Conservation (phyloP, 2,329 filamentous ascomycete genomes). For the Aspergillus japonicus region DNA sequence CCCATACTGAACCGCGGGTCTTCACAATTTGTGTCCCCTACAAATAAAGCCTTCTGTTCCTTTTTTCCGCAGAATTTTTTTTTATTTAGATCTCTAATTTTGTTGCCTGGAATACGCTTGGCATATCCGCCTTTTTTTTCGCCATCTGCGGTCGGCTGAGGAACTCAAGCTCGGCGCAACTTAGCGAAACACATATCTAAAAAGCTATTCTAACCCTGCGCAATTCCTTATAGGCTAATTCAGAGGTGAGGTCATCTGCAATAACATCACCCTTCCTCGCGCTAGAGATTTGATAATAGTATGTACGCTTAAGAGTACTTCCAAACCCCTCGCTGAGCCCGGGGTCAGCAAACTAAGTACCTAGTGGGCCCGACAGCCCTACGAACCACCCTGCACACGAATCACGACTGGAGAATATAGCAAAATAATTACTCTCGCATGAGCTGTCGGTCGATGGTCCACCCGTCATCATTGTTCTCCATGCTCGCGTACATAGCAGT, state of each 20-base stretch:
- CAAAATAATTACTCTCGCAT: neutral
- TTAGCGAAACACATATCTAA: neutral
- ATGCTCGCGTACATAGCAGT: neutral
- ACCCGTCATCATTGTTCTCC: neutral
- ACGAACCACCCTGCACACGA: neutral
- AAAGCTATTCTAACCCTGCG: neutral
- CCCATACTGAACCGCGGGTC: no score
- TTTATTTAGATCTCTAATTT: slow-evolving; percentile 1
- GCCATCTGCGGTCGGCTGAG: neutral
- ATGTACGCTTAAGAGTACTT: neutral
- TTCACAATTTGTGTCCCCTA: no score
- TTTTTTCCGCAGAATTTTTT: neutral
- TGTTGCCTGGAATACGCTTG: slow-evolving; percentile 5
- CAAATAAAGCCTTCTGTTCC: neutral
- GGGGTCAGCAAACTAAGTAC: neutral
- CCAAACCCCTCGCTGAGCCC: neutral
- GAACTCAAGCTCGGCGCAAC: neutral
- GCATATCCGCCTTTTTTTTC: neutral
- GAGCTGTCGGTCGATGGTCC: neutral
- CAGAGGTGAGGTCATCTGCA: no score
- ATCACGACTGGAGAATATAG: neutral
- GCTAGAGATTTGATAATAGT: no score
- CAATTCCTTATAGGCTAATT: no score
- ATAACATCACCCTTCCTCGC: no score
- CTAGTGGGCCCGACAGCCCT: slow-evolving; percentile 4